Evolutionary conservation across 1,284 basidiomycete species (phyloP).

Genomic region (Boletus calvinii): DNA sequence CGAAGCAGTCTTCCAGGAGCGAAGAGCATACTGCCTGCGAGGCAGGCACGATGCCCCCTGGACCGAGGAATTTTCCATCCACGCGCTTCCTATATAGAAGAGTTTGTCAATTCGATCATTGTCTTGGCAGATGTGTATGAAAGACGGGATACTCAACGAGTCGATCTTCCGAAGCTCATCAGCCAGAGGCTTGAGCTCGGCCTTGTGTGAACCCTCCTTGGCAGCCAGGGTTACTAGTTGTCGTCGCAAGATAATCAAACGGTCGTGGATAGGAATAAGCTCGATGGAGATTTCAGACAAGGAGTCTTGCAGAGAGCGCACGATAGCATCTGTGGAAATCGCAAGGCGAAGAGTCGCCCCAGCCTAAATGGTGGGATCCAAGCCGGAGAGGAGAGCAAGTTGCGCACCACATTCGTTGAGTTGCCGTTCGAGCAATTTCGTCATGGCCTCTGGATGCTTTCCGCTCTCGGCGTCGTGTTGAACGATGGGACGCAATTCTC

Average conservation of each 20-base stretch:
- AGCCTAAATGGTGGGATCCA: constrained; percentile 10
- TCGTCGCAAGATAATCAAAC: constrained; percentile 84
- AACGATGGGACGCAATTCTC: constrained; percentile 80
- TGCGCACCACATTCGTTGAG: constrained; percentile 87
- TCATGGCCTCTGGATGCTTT: constrained; percentile 85
- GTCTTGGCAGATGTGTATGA: constrained; percentile 22
- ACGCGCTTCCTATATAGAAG: constrained; percentile 71
- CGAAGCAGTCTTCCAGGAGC: constrained; percentile 95
- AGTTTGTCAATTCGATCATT: constrained; percentile 1
- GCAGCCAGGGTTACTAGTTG: constrained; percentile 89
- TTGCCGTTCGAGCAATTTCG: constrained; percentile 88
- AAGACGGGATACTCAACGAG: constrained; percentile 67
- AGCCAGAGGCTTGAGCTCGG: constrained; percentile 86
- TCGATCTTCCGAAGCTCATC: constrained; percentile 96
- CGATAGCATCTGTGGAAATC: constrained; percentile 61
- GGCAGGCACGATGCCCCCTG: constrained; percentile 86
- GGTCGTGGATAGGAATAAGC: constrained; percentile 87
- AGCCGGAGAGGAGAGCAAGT: constrained; percentile 7
- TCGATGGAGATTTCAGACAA: constrained; percentile 84
- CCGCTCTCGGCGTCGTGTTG: constrained; percentile 78
- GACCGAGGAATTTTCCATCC: constrained; percentile 94
- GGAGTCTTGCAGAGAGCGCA: constrained; percentile 78
- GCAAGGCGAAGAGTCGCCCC: background rate
- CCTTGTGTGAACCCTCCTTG: constrained; percentile 80
- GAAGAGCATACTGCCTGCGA: constrained; percentile 91